A percentile compares a stretch with the other conserved stretches of the same genome.
phyloP scores from a whole-genome alignment of 331 rosid species.

The Phaseolus coccineus region DNA sequence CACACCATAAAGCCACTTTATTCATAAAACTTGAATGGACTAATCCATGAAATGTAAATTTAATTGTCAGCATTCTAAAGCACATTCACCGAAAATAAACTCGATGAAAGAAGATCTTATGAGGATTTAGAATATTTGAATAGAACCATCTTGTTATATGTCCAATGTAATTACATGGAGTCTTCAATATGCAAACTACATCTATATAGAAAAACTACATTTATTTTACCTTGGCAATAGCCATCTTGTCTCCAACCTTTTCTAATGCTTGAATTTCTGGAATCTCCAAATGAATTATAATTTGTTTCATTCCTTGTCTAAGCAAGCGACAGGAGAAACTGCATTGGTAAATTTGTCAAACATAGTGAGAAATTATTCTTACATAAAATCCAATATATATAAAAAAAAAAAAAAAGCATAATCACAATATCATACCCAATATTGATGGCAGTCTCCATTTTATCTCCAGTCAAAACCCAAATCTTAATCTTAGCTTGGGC shows the following conservation, averaged over 20 bases:
- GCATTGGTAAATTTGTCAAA: constrained; percentile 63
- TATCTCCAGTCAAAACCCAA: constrained; percentile 99
- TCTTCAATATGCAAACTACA: constrained; percentile 16
- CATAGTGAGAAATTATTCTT: constrained; percentile 38
- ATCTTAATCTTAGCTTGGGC: constrained; percentile 96
- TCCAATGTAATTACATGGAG: constrained; percentile 2
- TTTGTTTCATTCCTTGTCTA: constrained; percentile 96
- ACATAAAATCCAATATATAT: background rate
- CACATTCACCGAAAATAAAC: constrained; percentile 18
- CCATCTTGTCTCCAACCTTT: constrained; percentile 77
- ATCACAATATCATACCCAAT: constrained; percentile 72
- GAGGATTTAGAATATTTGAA: constrained; percentile 13
- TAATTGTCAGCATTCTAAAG: constrained; percentile 18
- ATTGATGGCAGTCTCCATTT: constrained; percentile 99
- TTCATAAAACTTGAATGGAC: constrained; percentile 5
- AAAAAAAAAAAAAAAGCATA: background rate
- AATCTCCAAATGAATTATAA: constrained; percentile 74
- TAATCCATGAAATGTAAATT: constrained; percentile 9
- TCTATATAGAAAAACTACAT: background rate
- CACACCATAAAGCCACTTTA: constrained; percentile 1
- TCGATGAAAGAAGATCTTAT: constrained; percentile 8
- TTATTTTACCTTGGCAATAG: constrained; percentile 64
- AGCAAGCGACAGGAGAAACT: constrained; percentile 94
- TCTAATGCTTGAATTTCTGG: constrained; percentile 80
- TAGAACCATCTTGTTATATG: constrained; percentile 25